These are phyloP conservation scores for Saccharomyces hybrid DNA, from an alignment of 1,139 yeast genomes.

Conservation along the genomic window DNA sequence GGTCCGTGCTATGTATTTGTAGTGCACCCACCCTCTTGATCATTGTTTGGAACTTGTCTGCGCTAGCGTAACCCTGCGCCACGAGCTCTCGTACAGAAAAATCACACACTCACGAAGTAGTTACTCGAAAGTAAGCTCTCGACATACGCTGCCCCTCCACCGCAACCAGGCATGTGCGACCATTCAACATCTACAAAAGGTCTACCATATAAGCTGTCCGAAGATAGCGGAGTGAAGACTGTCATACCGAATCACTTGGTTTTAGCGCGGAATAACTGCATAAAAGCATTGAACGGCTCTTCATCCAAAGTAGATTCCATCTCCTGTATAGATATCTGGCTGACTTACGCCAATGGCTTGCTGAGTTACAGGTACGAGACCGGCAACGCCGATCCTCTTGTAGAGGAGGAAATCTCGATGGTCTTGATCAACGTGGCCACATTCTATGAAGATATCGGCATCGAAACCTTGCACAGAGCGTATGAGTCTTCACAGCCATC, in stretches of 20 bases:
- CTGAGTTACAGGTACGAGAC: background rate
- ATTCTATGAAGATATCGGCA: background rate
- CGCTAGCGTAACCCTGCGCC: background rate
- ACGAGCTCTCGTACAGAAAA: background rate
- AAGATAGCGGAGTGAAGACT: background rate
- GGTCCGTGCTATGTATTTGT: background rate
- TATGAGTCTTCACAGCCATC: background rate
- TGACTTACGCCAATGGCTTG: background rate
- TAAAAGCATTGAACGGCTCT: background rate
- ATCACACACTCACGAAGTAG: background rate
- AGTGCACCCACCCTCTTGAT: background rate
- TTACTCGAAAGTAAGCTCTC: background rate
- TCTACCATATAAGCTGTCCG: background rate
- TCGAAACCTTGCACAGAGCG: background rate
- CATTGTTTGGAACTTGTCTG: background rate
- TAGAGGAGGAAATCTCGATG: background rate
- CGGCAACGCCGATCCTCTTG: background rate
- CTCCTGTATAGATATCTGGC: background rate
- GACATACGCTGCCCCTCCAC: background rate
- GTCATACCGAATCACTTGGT: background rate
- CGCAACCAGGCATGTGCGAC: background rate
- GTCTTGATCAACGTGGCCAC: background rate
- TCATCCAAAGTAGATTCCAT: background rate
- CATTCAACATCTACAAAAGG: background rate
- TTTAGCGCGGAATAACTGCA: background rate